These are phyloP conservation scores for Anthoceros angustus DNA, from an alignment of 225 moss, liverwort and hornwort species.

Conservation along the genomic window DNA sequence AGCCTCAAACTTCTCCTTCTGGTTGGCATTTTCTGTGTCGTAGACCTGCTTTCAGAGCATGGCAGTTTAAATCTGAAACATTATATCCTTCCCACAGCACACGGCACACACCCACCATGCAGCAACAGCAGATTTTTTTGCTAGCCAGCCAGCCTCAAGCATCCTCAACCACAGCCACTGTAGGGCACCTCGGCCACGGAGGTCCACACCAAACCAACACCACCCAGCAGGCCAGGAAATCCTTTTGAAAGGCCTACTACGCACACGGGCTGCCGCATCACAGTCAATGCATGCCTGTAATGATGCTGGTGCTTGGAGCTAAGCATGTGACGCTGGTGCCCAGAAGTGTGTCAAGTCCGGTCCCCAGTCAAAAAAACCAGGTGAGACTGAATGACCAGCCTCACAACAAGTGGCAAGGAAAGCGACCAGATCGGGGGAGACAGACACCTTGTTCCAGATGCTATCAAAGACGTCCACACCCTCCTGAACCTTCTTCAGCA, in stretches of 20 bases:
- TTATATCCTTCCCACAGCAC: background rate
- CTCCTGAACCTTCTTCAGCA: slow-evolving; percentile 37
- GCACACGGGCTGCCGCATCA: too few species aligned
- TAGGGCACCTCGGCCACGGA: too few species aligned
- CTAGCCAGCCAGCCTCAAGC: too few species aligned
- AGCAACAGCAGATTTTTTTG: background rate
- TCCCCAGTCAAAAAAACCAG: too few species aligned
- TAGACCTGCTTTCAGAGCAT: slow-evolving; percentile 54
- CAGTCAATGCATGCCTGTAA: too few species aligned
- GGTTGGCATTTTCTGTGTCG: slow-evolving; percentile 97
- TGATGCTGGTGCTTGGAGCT: too few species aligned
- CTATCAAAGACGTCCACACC: slow-evolving; percentile 38
- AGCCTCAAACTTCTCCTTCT: slow-evolving; percentile 95
- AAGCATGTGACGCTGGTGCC: too few species aligned
- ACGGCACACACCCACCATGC: background rate
- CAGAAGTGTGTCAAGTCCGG: too few species aligned
- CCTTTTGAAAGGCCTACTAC: too few species aligned
- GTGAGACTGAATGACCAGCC: too few species aligned
- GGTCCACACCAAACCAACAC: background rate
- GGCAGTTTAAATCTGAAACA: background rate
- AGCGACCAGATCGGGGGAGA: background rate
- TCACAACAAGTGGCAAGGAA: background rate
- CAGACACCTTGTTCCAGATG: slow-evolving; percentile 34
- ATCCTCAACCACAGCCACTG: too few species aligned
- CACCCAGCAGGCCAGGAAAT: background rate